Percentiles rank a stretch among this genome's conserved stretches.
Conservation (phyloP, 1,139 yeast genomes). For the Pneumocystis canis region DNA sequence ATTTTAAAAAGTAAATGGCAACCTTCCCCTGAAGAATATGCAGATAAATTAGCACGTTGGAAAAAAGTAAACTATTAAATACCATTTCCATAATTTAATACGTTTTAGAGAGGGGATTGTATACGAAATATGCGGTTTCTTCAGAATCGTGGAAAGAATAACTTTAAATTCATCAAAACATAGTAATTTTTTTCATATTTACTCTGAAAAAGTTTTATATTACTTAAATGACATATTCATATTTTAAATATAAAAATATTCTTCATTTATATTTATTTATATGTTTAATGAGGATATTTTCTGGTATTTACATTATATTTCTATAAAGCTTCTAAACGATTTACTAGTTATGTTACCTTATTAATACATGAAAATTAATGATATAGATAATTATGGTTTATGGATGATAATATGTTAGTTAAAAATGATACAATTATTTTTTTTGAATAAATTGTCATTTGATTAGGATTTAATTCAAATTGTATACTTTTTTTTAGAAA, state of each 20-base stretch:
- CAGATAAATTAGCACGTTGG: constrained; percentile 36
- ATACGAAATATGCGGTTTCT: background rate
- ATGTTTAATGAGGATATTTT: too few relatives aligned
- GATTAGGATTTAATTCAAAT: too few relatives aligned
- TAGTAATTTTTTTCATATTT: background rate
- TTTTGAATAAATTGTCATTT: too few relatives aligned
- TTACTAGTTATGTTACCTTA: too few relatives aligned
- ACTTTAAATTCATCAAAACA: background rate
- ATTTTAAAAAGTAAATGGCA: constrained; percentile 65
- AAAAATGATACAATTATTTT: too few relatives aligned
- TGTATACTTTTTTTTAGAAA: too few relatives aligned
- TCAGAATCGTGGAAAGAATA: background rate
- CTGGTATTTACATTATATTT: too few relatives aligned
- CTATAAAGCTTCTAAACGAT: too few relatives aligned
- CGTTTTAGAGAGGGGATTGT: background rate
- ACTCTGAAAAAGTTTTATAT: background rate
- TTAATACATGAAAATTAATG: too few relatives aligned
- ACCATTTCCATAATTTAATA: constrained; percentile 1
- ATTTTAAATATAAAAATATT: background rate
- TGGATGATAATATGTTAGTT: too few relatives aligned
- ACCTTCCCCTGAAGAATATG: constrained; percentile 43
- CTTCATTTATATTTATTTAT: background rate
- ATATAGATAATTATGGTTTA: too few relatives aligned
- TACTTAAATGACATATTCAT: background rate
- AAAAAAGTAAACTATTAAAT: constrained; percentile 31